phyloP scores from a whole-genome alignment of 805 yeast genomes.

The Lipomyces oligophaga region DNA sequence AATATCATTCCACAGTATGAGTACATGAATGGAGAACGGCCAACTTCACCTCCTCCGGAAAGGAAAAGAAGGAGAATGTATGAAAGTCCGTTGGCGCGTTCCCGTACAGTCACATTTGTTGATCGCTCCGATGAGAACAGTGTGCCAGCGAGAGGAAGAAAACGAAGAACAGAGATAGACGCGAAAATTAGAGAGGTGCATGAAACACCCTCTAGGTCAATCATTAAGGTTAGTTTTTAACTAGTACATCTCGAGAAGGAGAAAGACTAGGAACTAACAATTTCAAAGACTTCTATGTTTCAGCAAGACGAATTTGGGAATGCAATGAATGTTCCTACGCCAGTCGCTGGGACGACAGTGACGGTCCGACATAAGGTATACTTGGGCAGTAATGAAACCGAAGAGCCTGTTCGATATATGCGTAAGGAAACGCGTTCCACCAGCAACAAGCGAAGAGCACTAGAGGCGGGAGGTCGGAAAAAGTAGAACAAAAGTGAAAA shows the following conservation, averaged over 20 bases:
- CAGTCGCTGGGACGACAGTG: constrained; percentile 10
- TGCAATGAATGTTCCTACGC: constrained; percentile 2
- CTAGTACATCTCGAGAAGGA: neutral
- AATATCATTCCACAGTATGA: constrained; percentile 33
- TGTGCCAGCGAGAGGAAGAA: neutral
- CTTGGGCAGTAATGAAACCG: constrained; percentile 21
- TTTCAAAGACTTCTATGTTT: neutral
- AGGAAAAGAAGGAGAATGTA: constrained; percentile 15
- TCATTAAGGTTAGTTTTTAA: constrained; percentile 15
- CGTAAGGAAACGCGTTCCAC: too few species aligned
- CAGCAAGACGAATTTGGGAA: constrained; percentile 23
- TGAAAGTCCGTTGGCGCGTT: constrained; percentile 21
- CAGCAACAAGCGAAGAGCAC: too few species aligned
- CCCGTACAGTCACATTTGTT: constrained; percentile 17
- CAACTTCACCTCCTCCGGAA: constrained; percentile 25
- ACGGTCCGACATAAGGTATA: constrained; percentile 17
- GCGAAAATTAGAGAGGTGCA: neutral
- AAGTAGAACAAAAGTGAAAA: too few species aligned
- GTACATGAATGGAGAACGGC: constrained; percentile 19
- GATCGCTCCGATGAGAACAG: constrained; percentile 1
- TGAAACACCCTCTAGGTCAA: constrained; percentile 5
- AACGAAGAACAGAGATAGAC: neutral
- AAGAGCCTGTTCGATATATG: constrained; percentile 23
- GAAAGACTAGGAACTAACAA: neutral
- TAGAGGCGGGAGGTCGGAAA: too few species aligned